Percentiles rank a stretch among this genome's conserved stretches.
Evolutionary conservation across 1,284 basidiomycete species (phyloP).

Genomic region (Moesziomyces parantarcticus): DNA sequence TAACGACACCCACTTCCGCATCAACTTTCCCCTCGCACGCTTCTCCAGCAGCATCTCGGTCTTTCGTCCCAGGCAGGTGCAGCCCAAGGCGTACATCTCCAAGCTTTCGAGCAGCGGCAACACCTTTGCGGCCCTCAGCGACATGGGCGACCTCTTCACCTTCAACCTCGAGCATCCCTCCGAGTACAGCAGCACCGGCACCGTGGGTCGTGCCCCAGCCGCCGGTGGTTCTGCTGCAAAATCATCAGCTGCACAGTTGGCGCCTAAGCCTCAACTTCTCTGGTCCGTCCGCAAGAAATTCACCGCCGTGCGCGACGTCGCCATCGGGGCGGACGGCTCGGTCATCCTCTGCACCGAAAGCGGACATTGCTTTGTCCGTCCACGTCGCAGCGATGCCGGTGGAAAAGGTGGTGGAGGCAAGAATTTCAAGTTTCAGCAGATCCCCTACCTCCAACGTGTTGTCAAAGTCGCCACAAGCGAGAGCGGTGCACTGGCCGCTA

Average conservation of each 20-base stretch:
- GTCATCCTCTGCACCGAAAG: conserved; percentile 93
- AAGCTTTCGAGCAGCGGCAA: conserved; percentile 86
- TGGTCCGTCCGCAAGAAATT: conserved; percentile 90
- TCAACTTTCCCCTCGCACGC: conserved; percentile 70
- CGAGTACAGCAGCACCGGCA: conserved; percentile 50
- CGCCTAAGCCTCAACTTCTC: conserved; percentile 81
- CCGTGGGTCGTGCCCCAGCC: conserved; percentile 6
- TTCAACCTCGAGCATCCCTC: conserved; percentile 72
- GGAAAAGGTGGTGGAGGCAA: conserved; percentile 42
- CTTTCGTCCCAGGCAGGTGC: conserved; percentile 60
- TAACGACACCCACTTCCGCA: conserved; percentile 79
- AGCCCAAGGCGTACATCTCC: conserved; percentile 73
- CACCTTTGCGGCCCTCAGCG: conserved; percentile 84
- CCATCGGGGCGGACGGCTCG: conserved; percentile 85
- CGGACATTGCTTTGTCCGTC: conserved; percentile 85
- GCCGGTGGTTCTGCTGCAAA: conserved; percentile 11
- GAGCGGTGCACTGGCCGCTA: conserved; percentile 87
- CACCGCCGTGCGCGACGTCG: conserved; percentile 83
- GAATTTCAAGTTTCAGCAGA: conserved; percentile 76
- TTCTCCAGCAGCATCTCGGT: conserved; percentile 74
- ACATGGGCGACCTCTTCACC: conserved; percentile 90
- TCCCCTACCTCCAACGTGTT: conserved; percentile 85
- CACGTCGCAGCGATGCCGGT: conserved; percentile 37
- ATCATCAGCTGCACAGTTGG: conserved; percentile 27
- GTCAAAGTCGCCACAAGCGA: conserved; percentile 86